Evolutionary conservation across 2,329 filamentous ascomycete species (phyloP), one percentile per base, ranked within the genome.

Genomic region (Colletotrichum orbiculare): DNA sequence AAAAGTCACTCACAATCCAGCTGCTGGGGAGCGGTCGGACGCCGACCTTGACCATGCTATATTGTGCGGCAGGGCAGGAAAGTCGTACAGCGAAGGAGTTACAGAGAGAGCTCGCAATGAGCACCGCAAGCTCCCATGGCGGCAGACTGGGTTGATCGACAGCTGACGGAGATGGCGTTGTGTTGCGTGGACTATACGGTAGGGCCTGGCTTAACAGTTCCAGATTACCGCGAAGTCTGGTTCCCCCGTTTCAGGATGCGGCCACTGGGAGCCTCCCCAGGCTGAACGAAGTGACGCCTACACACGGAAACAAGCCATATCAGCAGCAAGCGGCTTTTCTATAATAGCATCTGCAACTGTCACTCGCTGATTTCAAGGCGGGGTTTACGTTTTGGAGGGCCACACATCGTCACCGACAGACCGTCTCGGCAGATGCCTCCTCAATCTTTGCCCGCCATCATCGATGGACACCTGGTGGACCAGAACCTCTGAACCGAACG

Each of bases 191-290:
- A 11, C 25, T 33, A 35, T 39, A 60, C 54, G 34, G 53, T 37
- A 50, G 8, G 56, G 35, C 48, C 45, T 35, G n/a, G 41, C 57
- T 62, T 42, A 52, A 56, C 37, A 52, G 62, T 17, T 34, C 45
- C 41, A 12, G n/a, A n/a, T 17, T 35, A 15, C 15, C 35, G 33
- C 58, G 25, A 9, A 25, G 42, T 58, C 46, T 47, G 59, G 42
- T 39, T 38, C 45, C 52, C 41, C 48, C 33, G 58, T 62, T 66
- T 63, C 58, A 62, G 38, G 33, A 15, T 9, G 17, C n/a, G n/a
- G 10, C 45, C 57, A 35, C 57, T 61, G 52, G 25, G 5, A 33
- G 46, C n/a, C 34, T 41, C 7, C 13, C 46, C 17, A 59, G 48
- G 47, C 47, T 35, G 47, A 11, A 34, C 11, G 17, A 25, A 9